Percentiles rank a stretch among this genome's conserved stretches.
Evolutionary conservation across 805 yeast species (phyloP).

Genomic region (Nakazawaea wickerhamii): DNA sequence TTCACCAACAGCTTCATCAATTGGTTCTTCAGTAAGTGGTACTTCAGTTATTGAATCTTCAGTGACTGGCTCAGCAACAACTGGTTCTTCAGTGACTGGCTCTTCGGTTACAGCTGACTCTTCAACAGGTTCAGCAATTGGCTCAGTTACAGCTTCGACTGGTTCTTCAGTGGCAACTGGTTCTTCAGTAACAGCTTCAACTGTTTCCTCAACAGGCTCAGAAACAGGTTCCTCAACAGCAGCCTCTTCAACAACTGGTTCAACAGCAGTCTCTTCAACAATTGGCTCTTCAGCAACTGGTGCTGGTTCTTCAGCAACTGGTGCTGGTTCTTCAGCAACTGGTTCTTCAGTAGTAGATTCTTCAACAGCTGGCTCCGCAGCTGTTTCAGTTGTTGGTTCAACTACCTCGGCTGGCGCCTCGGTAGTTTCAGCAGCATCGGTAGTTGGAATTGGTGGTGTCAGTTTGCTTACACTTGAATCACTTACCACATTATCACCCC

Average conservation of each 20-base stretch:
- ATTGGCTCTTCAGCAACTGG: constrained; percentile 2
- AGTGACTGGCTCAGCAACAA: no score
- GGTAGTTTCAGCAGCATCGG: constrained; percentile 13
- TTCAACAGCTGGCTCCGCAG: constrained; percentile 15
- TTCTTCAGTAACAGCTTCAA: neutral
- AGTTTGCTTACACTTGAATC: constrained; percentile 3
- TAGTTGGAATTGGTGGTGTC: neutral
- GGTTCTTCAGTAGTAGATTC: constrained; percentile 9
- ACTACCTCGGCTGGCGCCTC: constrained; percentile 16
- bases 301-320: constrained; percentile 4
- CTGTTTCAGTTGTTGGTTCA: constrained; percentile 16
- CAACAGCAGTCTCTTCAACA: neutral
- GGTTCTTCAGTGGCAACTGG: constrained; percentile 2
- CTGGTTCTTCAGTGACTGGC: no score
- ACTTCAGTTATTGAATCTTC: no score
- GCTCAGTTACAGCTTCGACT: no score
- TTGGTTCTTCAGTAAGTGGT: no score
- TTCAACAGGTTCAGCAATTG: constrained; percentile 4
- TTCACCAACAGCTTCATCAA: no score
- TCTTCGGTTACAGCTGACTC: constrained; percentile 10
- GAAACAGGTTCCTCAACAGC: neutral
- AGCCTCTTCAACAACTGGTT: neutral
- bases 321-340: constrained; percentile 5
- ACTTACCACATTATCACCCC: constrained; percentile 15
- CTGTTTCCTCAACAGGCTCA: no score